phyloP scores from a whole-genome alignment of 257 asterid species.

The Solanum bulbocastanum region DNA sequence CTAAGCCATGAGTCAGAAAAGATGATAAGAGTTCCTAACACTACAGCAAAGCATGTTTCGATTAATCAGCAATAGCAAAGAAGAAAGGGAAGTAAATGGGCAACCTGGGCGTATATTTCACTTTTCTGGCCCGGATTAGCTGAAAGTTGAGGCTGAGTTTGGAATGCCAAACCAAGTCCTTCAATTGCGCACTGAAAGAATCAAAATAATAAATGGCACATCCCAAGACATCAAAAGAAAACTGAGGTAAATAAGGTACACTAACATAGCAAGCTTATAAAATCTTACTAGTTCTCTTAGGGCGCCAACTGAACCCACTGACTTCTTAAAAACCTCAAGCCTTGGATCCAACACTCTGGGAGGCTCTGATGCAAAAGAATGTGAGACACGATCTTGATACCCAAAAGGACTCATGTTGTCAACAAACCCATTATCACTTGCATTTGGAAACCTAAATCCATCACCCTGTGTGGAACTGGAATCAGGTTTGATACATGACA shows the following conservation, averaged over 20 bases:
- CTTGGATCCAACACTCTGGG: slow-evolving; percentile 50
- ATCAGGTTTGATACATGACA: slow-evolving; percentile 50
- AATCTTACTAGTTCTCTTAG: slow-evolving; percentile 69
- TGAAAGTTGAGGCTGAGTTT: slow-evolving; percentile 74
- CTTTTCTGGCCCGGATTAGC: slow-evolving; percentile 55
- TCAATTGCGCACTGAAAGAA: slow-evolving; percentile 57
- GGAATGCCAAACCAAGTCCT: slow-evolving; percentile 66
- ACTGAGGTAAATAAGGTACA: neutral
- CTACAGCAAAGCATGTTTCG: neutral
- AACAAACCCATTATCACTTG: slow-evolving; percentile 42
- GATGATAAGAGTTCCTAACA: neutral
- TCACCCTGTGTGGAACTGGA: slow-evolving; percentile 42
- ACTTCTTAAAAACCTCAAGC: slow-evolving; percentile 55
- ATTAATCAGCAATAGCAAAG: neutral
- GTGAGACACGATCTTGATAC: slow-evolving; percentile 42
- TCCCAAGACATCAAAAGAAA: neutral
- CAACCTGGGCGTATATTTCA: slow-evolving; percentile 82
- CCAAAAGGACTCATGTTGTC: slow-evolving; percentile 41
- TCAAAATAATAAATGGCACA: slow-evolving; percentile 10
- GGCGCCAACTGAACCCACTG: slow-evolving; percentile 52
- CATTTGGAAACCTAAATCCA: slow-evolving; percentile 41
- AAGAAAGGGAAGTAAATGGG: slow-evolving; percentile 5
- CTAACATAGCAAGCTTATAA: neutral
- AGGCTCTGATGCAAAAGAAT: slow-evolving; percentile 34
- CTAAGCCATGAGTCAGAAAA: neutral